Evolutionary conservation across 2,329 filamentous ascomycete species (phyloP), one percentile per base, ranked within the genome.

Genomic region (Pestalotiopsis sp.): DNA sequence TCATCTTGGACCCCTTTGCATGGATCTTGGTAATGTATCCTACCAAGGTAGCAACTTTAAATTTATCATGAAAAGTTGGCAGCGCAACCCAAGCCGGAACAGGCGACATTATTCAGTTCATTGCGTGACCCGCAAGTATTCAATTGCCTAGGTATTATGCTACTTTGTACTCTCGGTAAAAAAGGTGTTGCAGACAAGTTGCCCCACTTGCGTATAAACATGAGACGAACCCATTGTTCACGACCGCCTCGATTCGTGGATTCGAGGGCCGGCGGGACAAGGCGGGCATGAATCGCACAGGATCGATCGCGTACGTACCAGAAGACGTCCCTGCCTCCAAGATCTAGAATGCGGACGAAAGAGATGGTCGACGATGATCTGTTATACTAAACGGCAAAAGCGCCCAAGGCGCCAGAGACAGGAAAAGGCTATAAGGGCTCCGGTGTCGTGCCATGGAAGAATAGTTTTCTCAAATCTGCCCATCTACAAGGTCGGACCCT

Each of bases 161-260:
- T 20, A 62, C 27, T 31, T 62, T 31, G n/a, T 36, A 36, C 59
- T 36, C 31, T 62, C 59, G n/a, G 36, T 20, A 52, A 52, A 52
- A 52, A 52, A 36, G 31, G 31, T 52, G 45, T 52, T 52, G 45
- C 45, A 52, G n/a, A 62, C 25, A 52, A 36, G 49, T 17, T 13
- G 38, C 27, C 62, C 62, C 62, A 64, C 62, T 52, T 25, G 23
- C 39, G 17, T 64, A 64, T 64, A 64, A 64, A 64, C 39, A 38
- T 64, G 62, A 66, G 64, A 66, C 64, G 64, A 66, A 59, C 64
- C 64, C 17, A 39, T 60, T 25, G 55, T 23, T 38, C 23, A 11
- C 23, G 20, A 66, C 52, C 27, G 64, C 52, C 55, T 41, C 36
- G 13, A 13, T 60, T 41, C 55, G n/a, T 36, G 14, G 14, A 14